Base-by-base conservation (phyloP, 371 early-diverging fungal species). In the Encephalitozoon romaleae region DNA sequence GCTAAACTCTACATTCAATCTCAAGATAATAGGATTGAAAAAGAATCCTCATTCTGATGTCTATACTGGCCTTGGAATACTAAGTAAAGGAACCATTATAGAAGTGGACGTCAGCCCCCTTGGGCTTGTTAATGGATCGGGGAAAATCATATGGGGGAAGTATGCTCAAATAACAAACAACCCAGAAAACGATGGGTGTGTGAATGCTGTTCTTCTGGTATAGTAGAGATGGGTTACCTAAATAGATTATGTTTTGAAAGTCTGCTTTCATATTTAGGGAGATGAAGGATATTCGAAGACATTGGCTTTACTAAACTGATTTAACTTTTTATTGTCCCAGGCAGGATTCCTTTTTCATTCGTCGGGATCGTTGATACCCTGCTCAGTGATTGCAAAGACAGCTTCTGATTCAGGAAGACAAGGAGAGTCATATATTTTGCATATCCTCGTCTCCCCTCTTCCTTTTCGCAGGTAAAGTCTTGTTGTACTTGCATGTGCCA, bases 121-220 rank as follows among this genome's bases (percentile, higher is more conserved):
- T 71, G 99, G 98, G 71, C 87, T 99, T 55, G 96, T 99, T 23
- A 95, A 96, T 52, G 92, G 92, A 43, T 88, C 90, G 81, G 98
- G 99, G 73, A 95, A 97, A 87, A 95, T 99, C 72, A 94, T 97
- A 18, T 99, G 98, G 98, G 98, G 98, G 9, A 99, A 97, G 87
- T 97, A 96, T 86, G 86, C 86, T 32, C 98, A 98, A 87, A 89
- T 93, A 15, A 93, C 92, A 12, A 93, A 93, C 83, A 90, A 92
- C 83, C 93, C 93, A 81, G 94, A 94, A 86, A 90, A 92, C 85
- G 95, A 95, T 86, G 94, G 94, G n/a, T 84, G 81, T 63, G 82
- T 87, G n/a, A 87, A 87, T 76, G 87, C 86, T 47, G 81, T 87
- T 39, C 79, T 87, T 25, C 76, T 87, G 32, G 79, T 81, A 9